Evolutionary conservation across 768 basidiomycete genomes (phyloP), one percentile per base, ranked within the genome.

Genomic region (Nidularia pulvinata): DNA sequence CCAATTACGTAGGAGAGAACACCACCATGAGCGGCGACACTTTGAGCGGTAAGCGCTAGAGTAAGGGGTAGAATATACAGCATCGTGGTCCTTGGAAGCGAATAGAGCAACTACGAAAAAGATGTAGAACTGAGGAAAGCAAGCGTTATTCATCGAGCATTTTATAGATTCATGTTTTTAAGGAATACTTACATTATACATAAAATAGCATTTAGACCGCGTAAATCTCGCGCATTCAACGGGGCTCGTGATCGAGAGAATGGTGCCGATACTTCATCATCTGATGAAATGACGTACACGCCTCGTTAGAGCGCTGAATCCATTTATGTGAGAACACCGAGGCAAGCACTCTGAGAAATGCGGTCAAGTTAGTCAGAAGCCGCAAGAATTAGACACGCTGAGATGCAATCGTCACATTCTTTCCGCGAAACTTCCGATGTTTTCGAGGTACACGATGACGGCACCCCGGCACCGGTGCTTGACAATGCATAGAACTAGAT

Each of bases 1-100:
- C 62, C 70, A 48, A 69, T 73, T 11, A 65, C 60, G 64, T 77
- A 77, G 16, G 69, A 63, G 35, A 78, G 60, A 9, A 79, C 77
- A 52, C 77, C 76, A 44, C 77, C 77, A 55, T 79, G 77, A 6
- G 75, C 75, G 33, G 69, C 57, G 11, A 60, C 75, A 6, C 56
- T 50, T 25, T 65, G 63, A 10, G 70, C 65, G 35, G 57, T 55
- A 22, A 73, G 54, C 36, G 62, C 64, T 22, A 72, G 51, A 55
- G 70, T 64, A 42, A 66, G 59, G 42, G 68, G 59, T 44, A 67
- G 60, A 50, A 67, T 30, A 30, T 30, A 30, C 25, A 30, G 25
- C 25, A 30, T 30, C 25, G 25, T 30, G 25, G 25, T 30, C 3
- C 25, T 30, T 30, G 25, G 25, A 30, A 30, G 25, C 25, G 25